phyloP scores from a whole-genome alignment of 208 protist genomes.

The Acanthamoeba lenticulata region DNA sequence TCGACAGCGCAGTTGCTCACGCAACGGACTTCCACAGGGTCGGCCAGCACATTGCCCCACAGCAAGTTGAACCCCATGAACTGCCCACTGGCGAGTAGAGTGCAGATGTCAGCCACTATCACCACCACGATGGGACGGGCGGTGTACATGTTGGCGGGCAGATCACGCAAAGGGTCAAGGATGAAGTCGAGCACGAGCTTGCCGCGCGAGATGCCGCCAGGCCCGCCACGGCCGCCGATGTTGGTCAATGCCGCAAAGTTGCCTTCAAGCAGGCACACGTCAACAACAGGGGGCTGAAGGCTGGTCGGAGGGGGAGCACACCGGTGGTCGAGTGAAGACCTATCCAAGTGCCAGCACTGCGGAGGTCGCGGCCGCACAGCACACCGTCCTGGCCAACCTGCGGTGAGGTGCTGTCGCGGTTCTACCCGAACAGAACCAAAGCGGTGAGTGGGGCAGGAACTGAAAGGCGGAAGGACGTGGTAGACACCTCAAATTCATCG shows the following conservation, averaged over 20 bases:
- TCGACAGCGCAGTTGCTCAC: constrained; percentile 29
- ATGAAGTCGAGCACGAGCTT: constrained; percentile 24
- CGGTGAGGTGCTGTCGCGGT: neutral
- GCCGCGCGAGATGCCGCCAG: neutral
- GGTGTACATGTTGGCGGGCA: neutral
- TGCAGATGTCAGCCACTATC: too few species aligned
- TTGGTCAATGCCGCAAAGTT: neutral
- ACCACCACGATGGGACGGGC: too few species aligned
- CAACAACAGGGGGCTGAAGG: neutral
- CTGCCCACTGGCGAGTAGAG: neutral
- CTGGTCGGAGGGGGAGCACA: neutral
- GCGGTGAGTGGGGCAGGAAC: neutral
- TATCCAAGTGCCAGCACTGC: neutral
- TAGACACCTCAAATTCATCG: neutral
- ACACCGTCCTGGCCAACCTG: neutral
- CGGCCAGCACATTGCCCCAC: neutral
- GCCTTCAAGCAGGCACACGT: neutral
- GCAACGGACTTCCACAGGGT: neutral
- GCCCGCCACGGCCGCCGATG: neutral
- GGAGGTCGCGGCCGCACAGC: neutral
- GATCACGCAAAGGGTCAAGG: neutral
- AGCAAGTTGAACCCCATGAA: neutral
- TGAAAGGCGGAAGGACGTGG: too few species aligned
- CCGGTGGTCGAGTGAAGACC: neutral
- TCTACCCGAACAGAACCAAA: too few species aligned